phyloP scores from a whole-genome alignment of 2,329 filamentous ascomycete species.

The Peltaster fructicola region DNA sequence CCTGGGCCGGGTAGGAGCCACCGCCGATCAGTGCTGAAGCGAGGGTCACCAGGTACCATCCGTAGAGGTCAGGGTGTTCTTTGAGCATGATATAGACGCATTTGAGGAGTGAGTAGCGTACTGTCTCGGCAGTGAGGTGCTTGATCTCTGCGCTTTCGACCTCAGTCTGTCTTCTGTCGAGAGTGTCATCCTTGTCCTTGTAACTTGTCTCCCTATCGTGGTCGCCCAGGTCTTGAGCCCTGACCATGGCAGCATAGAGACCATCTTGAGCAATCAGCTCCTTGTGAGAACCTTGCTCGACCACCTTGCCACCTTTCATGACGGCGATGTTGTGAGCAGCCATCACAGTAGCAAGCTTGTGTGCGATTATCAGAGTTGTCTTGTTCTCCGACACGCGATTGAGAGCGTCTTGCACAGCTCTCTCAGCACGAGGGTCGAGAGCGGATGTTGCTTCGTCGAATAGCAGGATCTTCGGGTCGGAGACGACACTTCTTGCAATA shows the following conservation, averaged over 20 bases:
- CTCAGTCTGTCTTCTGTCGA: conserved; percentile 13
- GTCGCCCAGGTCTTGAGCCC: conserved; percentile 30
- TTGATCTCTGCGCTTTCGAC: conserved; percentile 16
- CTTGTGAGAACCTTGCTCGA: conserved; percentile 28
- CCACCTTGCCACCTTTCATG: conserved; percentile 24
- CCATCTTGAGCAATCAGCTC: conserved; percentile 22
- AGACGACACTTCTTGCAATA: conserved; percentile 21
- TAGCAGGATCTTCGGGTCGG: conserved; percentile 18
- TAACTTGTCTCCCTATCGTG: conserved; percentile 7
- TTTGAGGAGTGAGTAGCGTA: conserved; percentile 17
- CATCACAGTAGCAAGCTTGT: conserved; percentile 27
- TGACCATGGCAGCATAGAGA: conserved; percentile 26
- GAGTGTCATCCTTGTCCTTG: conserved; percentile 9
- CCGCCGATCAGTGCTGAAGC: conserved; percentile 21
- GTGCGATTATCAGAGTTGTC: conserved; percentile 25
- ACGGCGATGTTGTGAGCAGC: conserved; percentile 30
- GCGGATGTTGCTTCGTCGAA: conserved; percentile 22
- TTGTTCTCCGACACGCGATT: conserved; percentile 15
- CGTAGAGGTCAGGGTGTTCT: conserved; percentile 19
- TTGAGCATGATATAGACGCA: conserved; percentile 21
- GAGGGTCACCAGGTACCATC: conserved; percentile 22
- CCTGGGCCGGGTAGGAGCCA: conserved; percentile 15
- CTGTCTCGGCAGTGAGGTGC: conserved; percentile 11
- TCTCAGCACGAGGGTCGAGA: conserved; percentile 19
- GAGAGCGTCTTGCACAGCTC: conserved; percentile 18